These are phyloP conservation scores for Paramecium bursaria DNA, from an alignment of 73 alveolate genomes.

Conservation along the genomic window DNA sequence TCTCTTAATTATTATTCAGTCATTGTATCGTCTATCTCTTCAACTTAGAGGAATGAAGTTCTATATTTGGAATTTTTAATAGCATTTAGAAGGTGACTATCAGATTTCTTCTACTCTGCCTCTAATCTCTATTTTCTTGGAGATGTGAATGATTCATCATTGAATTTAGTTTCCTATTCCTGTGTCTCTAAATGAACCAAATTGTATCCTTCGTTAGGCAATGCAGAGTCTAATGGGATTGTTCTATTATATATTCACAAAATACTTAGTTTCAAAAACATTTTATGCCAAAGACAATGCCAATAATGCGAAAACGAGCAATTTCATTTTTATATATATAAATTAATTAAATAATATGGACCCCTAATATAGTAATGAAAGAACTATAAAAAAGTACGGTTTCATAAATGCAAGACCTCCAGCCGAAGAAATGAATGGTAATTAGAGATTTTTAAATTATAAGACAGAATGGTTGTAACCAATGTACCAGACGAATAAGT, in stretches of 20 bases:
- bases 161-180: conserved; percentile 9
- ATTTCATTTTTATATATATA: conserved; percentile 33
- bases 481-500: conserved; percentile 36
- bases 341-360: conserved; percentile 11
- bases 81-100: conserved; percentile 9
- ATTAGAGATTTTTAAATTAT: background rate
- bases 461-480: conserved; percentile 29
- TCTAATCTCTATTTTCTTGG: background rate
- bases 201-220: too few relatives aligned
- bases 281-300: conserved; percentile 2
- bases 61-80: background rate
- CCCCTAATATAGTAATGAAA: conserved; percentile 33
- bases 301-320: background rate
- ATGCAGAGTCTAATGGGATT: too few relatives aligned
- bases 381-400: conserved; percentile 36
- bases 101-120: background rate
- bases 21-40: conserved; percentile 1
- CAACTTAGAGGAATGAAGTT: background rate
- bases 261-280: conserved; percentile 26
- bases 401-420: conserved; percentile 24
- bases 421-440: conserved; percentile 55
- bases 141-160: background rate
- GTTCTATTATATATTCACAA: too few relatives aligned
- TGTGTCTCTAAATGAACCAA: too few relatives aligned
- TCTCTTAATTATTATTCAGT: conserved; percentile 27